phyloP scores from a whole-genome alignment of 2,329 filamentous ascomycete species.

The Malbranchea zuffiana region DNA sequence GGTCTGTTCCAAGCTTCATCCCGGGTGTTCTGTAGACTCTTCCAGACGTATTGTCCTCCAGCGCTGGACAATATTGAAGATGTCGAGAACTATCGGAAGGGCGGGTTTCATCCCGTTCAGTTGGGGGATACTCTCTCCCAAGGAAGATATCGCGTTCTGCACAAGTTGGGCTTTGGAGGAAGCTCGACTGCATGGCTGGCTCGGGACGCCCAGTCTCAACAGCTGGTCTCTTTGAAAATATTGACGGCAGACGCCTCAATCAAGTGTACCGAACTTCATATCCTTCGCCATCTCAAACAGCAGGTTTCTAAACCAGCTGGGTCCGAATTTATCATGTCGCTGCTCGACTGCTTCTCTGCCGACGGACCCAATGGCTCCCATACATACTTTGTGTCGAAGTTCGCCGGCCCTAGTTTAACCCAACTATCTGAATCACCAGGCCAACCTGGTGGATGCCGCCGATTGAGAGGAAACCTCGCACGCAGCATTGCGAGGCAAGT shows the following conservation, averaged over 20 bases:
- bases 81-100: conserved; percentile 16
- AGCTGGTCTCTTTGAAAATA: conserved; percentile 8
- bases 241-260: not conserved
- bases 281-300: not conserved
- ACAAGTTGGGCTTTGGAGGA: conserved; percentile 30
- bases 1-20: too few relatives aligned
- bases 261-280: not conserved
- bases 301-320: not conserved
- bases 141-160: conserved; percentile 27
- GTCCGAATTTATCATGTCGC: conserved; percentile 23
- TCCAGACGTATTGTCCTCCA: not conserved
- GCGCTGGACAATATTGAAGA: conserved; percentile 3
- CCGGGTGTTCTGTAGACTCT: not conserved
- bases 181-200: conserved; percentile 30
- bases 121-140: conserved; percentile 23
- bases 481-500: conserved; percentile 3
- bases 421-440: conserved; percentile 5
- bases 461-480: not conserved
- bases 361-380: conserved; percentile 38
- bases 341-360: conserved; percentile 31
- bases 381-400: conserved; percentile 25
- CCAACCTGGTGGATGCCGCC: not conserved
- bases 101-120: conserved; percentile 26
- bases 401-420: conserved; percentile 9
- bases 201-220: conserved; percentile 17